Evolutionary conservation across 2,329 filamentous ascomycete genomes (phyloP).

Genomic region (Ophiostoma tasmaniense): DNA sequence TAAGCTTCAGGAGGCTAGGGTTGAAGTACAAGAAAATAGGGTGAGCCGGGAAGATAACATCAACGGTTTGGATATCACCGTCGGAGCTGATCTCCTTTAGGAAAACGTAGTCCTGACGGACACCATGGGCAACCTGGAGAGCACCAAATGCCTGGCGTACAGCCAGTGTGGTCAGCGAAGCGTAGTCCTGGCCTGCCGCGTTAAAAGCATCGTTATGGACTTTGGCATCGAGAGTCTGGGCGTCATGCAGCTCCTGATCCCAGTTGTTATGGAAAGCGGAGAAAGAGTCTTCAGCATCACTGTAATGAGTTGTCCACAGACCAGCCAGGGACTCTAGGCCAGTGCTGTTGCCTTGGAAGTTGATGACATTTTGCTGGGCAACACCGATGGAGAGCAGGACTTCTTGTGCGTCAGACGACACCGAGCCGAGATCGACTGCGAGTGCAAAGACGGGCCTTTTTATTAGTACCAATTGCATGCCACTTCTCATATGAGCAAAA

Average conservation of each 20-base stretch:
- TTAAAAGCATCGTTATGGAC: slow-evolving; percentile 57
- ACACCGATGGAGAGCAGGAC: slow-evolving; percentile 67
- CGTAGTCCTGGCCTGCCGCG: slow-evolving; percentile 64
- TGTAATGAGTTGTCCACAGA: slow-evolving; percentile 69
- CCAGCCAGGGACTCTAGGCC: slow-evolving; percentile 57
- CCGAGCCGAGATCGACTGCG: slow-evolving; percentile 48
- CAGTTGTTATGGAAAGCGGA: slow-evolving; percentile 72
- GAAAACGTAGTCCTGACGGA: slow-evolving; percentile 64
- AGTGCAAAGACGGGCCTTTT: slow-evolving; percentile 75
- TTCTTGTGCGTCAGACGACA: slow-evolving; percentile 28
- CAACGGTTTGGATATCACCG: slow-evolving; percentile 79
- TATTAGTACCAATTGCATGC: not conserved
- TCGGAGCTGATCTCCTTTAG: slow-evolving; percentile 85
- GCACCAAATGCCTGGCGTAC: slow-evolving; percentile 77
- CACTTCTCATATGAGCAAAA: not conserved
- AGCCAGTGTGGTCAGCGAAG: slow-evolving; percentile 65
- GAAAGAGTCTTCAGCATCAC: slow-evolving; percentile 52
- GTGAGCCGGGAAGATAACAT: slow-evolving; percentile 76
- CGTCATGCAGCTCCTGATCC: slow-evolving; percentile 45
- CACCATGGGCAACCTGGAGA: slow-evolving; percentile 62
- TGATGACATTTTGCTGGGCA: slow-evolving; percentile 66
- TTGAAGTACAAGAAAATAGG: slow-evolving; percentile 80
- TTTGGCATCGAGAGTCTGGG: slow-evolving; percentile 57
- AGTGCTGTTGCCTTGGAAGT: slow-evolving; percentile 61
- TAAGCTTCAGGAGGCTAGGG: slow-evolving; percentile 65